These are phyloP conservation scores for Pseudogymnoascus sp. DNA, from an alignment of 2,329 filamentous ascomycete species.

Conservation along the genomic window DNA sequence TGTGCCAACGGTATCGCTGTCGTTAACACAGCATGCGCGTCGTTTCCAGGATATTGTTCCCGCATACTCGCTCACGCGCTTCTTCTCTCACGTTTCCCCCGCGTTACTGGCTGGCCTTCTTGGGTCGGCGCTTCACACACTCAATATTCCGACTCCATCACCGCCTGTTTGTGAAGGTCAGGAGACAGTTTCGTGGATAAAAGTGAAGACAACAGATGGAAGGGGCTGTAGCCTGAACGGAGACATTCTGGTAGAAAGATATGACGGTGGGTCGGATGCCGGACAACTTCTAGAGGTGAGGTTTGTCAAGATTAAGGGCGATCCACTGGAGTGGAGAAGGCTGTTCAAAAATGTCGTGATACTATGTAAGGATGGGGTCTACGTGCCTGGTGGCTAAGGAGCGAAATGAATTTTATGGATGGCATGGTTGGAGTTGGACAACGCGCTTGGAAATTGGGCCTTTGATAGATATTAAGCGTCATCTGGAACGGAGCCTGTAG, in stretches of 20 bases:
- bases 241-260: slow-evolving; percentile 65
- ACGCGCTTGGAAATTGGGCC: neutral
- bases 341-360: slow-evolving; percentile 96
- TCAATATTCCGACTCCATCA: slow-evolving; percentile 65
- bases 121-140: slow-evolving; percentile 70
- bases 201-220: slow-evolving; percentile 67
- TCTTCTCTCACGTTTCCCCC: slow-evolving; percentile 76
- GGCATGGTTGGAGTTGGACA: slow-evolving; percentile 1
- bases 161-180: slow-evolving; percentile 35
- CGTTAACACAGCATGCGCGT: slow-evolving; percentile 80
- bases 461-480: neutral
- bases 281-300: slow-evolving; percentile 63
- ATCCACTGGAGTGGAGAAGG: slow-evolving; percentile 90
- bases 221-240: slow-evolving; percentile 66
- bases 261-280: slow-evolving; percentile 40
- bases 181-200: slow-evolving; percentile 48
- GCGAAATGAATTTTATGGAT: neutral
- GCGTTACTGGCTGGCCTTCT: slow-evolving; percentile 72
- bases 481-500: neutral
- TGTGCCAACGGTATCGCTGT: slow-evolving; percentile 69
- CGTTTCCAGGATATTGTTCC: slow-evolving; percentile 89
- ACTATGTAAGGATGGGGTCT: slow-evolving; percentile 78
- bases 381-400: slow-evolving; percentile 38
- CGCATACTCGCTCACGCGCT: slow-evolving; percentile 76
- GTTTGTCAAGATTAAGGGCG: slow-evolving; percentile 91